phyloP scores from a whole-genome alignment of 2,329 filamentous ascomycete genomes.

The Ascochyta pisi region DNA sequence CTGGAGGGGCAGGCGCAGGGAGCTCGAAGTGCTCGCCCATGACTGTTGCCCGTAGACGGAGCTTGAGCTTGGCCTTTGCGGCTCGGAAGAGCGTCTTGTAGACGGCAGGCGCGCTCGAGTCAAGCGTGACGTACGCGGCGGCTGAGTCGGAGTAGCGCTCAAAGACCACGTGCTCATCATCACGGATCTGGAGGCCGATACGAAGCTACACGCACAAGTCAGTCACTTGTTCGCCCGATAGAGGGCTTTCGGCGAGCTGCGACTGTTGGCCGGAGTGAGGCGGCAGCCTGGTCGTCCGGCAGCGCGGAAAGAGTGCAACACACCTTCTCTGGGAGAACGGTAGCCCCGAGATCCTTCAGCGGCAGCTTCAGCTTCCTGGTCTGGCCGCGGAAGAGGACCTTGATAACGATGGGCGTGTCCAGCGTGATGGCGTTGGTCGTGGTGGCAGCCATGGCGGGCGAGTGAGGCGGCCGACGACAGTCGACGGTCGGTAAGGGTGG shows the following conservation, averaged over 20 bases:
- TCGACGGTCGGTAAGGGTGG: neutral
- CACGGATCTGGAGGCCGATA: slow-evolving; percentile 68
- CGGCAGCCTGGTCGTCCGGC: slow-evolving; percentile 25
- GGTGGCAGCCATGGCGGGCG: slow-evolving; percentile 50
- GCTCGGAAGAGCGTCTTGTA: slow-evolving; percentile 98
- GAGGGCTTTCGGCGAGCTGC: slow-evolving; percentile 1
- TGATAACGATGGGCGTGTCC: slow-evolving; percentile 82
- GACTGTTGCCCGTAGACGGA: slow-evolving; percentile 79
- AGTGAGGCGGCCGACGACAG: slow-evolving; percentile 7
- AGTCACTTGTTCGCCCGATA: slow-evolving; percentile 19
- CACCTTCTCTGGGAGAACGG: slow-evolving; percentile 83
- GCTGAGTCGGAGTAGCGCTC: slow-evolving; percentile 97
- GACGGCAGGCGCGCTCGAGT: slow-evolving; percentile 77
- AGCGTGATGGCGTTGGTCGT: slow-evolving; percentile 60
- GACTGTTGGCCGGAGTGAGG: slow-evolving; percentile 21
- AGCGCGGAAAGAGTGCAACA: slow-evolving; percentile 41
- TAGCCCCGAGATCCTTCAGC: slow-evolving; percentile 79
- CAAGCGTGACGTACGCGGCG: slow-evolving; percentile 78
- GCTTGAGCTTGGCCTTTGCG: slow-evolving; percentile 97
- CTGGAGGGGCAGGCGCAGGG: slow-evolving; percentile 24
- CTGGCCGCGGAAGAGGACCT: slow-evolving; percentile 77
- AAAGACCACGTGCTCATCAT: slow-evolving; percentile 70
- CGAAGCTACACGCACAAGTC: slow-evolving; percentile 59
- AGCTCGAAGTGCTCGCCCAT: slow-evolving; percentile 58
- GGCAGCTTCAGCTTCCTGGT: slow-evolving; percentile 88